Evolutionary conservation across 2,329 filamentous ascomycete genomes (phyloP), one percentile per base, ranked within the genome.

Genomic region (Cordyceps cateniannulata): DNA sequence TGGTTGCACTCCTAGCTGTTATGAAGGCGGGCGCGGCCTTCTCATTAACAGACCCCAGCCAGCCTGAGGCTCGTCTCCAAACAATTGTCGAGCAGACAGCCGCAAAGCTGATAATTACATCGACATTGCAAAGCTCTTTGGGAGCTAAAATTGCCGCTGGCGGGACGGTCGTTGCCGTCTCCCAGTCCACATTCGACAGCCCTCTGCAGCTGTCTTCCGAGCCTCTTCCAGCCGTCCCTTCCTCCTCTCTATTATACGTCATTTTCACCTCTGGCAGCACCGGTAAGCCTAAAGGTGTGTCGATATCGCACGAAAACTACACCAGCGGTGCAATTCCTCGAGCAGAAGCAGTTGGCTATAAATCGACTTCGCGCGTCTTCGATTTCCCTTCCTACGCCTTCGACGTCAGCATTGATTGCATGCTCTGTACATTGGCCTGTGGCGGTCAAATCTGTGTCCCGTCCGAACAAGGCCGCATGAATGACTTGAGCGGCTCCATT

Each of bases 261-360:
- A 85, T 87, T 67, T 87, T 86, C 68, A 87, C 85, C 12, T 87
- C 84, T 0, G 85, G 85, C 16, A 87, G 83, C 62, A 87, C 85
- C 0, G 85, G 85, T 7, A 80, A 79, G 62, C 85, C 85, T 1
- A 87, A 87, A 72, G 85, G 85, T 24, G 84, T 86, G 4, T 76
- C 86, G 50, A 73, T 81, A 61, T 75, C 76, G 2, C 79, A 82
- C 62, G 71, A 69, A 38, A 79, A 78, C 59, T 80, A 77, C 62
- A 76, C 76, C 32, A 79, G 77, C 51, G 77, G 78, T 35, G 76
- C 77, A 6, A 63, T 77, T 18, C 77, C 77, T 1, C 72, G 78
- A 42, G 75, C 73, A 2, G 68, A 75, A 3, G 72, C 72, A 5
- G 74, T 81, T 25, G 74, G 76, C 22, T 79, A 80, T 65, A 71